A percentile compares a stretch with the other conserved stretches of the same genome.
These are phyloP conservation scores for Solanum ossicruentum DNA, from an alignment of 257 asterid genomes.

Conservation along the genomic window DNA sequence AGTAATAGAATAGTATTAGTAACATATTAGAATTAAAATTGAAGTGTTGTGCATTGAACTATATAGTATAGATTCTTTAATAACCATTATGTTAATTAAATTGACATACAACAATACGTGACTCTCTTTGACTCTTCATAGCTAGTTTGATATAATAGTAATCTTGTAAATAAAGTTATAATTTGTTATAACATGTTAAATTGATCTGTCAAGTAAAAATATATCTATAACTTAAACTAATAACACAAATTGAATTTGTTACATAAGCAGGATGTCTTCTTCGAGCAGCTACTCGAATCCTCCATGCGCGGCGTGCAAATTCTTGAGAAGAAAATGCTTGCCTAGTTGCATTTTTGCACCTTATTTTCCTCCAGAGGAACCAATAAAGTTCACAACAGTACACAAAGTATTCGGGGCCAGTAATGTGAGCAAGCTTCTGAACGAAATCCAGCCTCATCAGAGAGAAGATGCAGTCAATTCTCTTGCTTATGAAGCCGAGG, in stretches of 20 bases:
- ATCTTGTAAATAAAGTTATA: neutral
- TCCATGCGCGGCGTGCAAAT: conserved; percentile 23
- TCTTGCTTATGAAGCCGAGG: conserved; percentile 16
- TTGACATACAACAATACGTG: neutral
- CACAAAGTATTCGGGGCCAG: conserved; percentile 21
- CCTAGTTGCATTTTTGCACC: conserved; percentile 18
- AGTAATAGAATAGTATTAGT: neutral
- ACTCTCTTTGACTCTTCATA: neutral
- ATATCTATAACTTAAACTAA: neutral
- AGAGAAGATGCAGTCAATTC: conserved; percentile 16
- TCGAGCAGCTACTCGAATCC: neutral
- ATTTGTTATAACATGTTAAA: neutral
- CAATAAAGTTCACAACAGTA: conserved; percentile 14
- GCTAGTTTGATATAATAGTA: neutral
- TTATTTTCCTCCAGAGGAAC: conserved; percentile 17
- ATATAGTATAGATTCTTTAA: neutral
- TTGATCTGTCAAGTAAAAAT: neutral
- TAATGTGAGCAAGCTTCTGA: conserved; percentile 11
- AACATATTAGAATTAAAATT: neutral
- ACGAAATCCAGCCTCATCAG: conserved; percentile 13
- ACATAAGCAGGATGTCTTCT: neutral
- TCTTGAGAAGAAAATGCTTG: conserved; percentile 14
- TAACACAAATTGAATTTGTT: neutral
- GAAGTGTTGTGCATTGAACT: neutral
- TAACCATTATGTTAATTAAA: neutral